Evolutionary conservation across 306 rosid genomes (phyloP), one percentile per base, ranked within the genome.

Genomic region (Quercus berberidifolia): DNA sequence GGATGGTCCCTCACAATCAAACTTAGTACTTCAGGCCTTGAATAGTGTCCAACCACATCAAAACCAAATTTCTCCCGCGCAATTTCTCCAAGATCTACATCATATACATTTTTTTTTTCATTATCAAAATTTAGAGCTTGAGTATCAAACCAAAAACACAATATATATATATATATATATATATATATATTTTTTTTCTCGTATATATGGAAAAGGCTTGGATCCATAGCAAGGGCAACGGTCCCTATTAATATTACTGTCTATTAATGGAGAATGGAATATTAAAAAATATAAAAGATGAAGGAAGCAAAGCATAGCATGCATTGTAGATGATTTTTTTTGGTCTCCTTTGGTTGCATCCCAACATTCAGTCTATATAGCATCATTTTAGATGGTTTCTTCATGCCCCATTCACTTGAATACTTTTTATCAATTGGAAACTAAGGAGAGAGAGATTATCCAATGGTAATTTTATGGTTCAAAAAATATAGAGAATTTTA

Each of bases 21-120:
- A 87, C 92, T 90, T 28, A 95, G 92, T 73, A 95, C 95, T 80
- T 95, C 98, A 30, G 98, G 96, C 83, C 97, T 88, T 38, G 97
- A 84, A 76, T 89, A 95, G 83, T 95, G 98, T 80, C 99, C 99
- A 59, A 92, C 94, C 87, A 92, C 99, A 55, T 95, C 98, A 46
- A 95, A 95, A 86, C 74, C 93, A 52, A 92, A 90, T 87, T 92
- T 95, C 4, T 81, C 97, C 79, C 93, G 85, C 3, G 88, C 96
- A 78, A 92, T 90, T 59, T 92, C 99, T 69, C 98, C 99, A 60
- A 92, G 82, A 91, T 95, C 97, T 92, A 62, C 73, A 70, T 35
- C 78, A 79, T 74, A 76, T 49, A 18, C 31, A 8, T 41, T 2
- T 41, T 6, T 35, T 21, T 21, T 17, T 75, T 10, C 52, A 12